Base-by-base conservation (phyloP, 2,329 filamentous ascomycete genomes). In the Colletotrichum siamense region DNA sequence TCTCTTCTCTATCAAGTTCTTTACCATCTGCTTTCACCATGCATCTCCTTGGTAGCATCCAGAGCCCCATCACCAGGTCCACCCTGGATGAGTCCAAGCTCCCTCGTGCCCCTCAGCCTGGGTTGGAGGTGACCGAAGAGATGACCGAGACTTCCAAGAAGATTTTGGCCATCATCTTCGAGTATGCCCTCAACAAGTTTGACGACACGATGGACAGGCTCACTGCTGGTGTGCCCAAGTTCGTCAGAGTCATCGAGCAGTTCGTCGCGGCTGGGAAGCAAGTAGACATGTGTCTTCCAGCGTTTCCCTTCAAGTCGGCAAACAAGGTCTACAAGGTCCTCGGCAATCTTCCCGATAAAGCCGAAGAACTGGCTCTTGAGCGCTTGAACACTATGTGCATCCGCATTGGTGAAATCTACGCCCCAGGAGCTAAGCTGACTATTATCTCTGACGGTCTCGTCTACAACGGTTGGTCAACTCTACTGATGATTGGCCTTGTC, bases 401-500 rank as follows among this genome's bases (percentile, higher is more conserved):
- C 3, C 44, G 44, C 12, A 4, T 52, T 52, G 44, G 44, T 22
- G 44, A 52, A 52, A 22, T 22, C 6, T 52, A 52, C n/a, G 0
- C n/a, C 0, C 44, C 44, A 24, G 44, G 44, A 13, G 44, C 44
- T 5, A 52, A 52, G 44, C 10, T 52, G 3, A 52, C 44, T 22
- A 13, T 52, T 2, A 52, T 52, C 44, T 52, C 44, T 12, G 44
- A 52, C 0, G 44, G 44, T 8, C 44, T 52, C 2, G 44, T 52
- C 6, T 52, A 52, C 44, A 52, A 52, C 4, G 44, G 44, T 52
- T 3, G n/a, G 39, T n/a, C 1, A 3, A 1, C 9, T 44, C 18
- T n/a, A 1, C 2, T 0, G 0, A n/a, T 12, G 6, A n/a, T 44
- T 3, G 18, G 2, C 15, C 15, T 5, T 2, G 8, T 39, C 15